A percentile compares a stretch with the other conserved stretches of the same genome.
These are phyloP conservation scores for Kluyveromyces lactis DNA, from an alignment of 805 yeast genomes.

Conservation along the genomic window DNA sequence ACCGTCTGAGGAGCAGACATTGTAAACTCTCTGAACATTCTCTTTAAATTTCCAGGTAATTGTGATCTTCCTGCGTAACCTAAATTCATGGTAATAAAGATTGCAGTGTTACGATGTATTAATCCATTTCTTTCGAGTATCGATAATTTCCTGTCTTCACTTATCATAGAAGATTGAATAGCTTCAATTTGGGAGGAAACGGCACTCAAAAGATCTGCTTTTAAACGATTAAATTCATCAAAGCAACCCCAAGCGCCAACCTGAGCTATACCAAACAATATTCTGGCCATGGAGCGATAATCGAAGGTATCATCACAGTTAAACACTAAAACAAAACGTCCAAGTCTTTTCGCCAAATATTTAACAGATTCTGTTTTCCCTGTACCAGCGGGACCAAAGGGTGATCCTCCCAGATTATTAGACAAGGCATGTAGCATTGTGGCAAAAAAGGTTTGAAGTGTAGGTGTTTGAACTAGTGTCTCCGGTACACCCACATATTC, in stretches of 20 bases:
- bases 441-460: conserved; percentile 53
- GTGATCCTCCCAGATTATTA: conserved; percentile 77
- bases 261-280: conserved; percentile 68
- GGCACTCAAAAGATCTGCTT: conserved; percentile 66
- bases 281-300: conserved; percentile 66
- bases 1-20: conserved; percentile 65
- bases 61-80: conserved; percentile 74
- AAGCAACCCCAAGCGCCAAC: conserved; percentile 95
- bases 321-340: conserved; percentile 76
- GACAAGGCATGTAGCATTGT: conserved; percentile 68
- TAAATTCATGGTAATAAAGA: conserved; percentile 90
- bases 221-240: conserved; percentile 86
- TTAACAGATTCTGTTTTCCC: conserved; percentile 92
- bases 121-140: conserved; percentile 35
- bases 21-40: conserved; percentile 65
- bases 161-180: conserved; percentile 49
- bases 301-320: conserved; percentile 90
- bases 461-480: conserved; percentile 67
- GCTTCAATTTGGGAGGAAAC: conserved; percentile 71
- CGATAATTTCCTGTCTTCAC: conserved; percentile 21
- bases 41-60: conserved; percentile 80
- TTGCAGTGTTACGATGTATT: conserved; percentile 48
- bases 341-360: conserved; percentile 71
- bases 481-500: conserved; percentile 76
- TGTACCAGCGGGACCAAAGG: conserved; percentile 96